A percentile compares a stretch with the other conserved stretches of the same genome.
phyloP scores from a whole-genome alignment of 345 rosid species.

The Trapa bicornis region DNA sequence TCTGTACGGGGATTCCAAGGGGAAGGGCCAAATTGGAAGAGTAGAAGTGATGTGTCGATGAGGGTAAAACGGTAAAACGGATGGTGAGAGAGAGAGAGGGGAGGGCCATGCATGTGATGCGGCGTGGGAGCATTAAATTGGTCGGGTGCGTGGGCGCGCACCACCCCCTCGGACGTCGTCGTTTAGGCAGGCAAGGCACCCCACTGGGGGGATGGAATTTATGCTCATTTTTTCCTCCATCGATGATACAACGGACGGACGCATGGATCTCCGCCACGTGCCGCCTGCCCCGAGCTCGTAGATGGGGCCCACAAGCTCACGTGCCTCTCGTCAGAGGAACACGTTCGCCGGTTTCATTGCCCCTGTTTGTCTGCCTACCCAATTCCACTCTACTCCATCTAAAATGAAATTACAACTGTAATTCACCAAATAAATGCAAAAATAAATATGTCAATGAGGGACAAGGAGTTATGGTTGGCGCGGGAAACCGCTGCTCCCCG shows the following conservation, averaged over 20 bases:
- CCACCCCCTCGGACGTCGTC: not conserved
- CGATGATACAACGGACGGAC: not conserved
- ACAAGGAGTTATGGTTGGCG: not conserved
- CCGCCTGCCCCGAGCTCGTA: not conserved
- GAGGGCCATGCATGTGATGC: conserved; percentile 1
- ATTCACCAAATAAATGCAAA: too few species aligned
- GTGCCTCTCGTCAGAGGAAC: conserved; percentile 16
- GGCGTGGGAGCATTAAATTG: conserved; percentile 39
- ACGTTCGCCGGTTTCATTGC: conserved; percentile 10
- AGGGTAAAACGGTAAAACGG: conserved; percentile 11
- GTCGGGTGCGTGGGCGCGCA: conserved; percentile 2
- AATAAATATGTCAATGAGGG: too few species aligned
- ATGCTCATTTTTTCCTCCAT: conserved; percentile 6
- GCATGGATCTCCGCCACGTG: conserved; percentile 7
- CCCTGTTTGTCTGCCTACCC: not conserved
- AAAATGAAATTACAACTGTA: not conserved
- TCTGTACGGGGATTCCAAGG: too few species aligned
- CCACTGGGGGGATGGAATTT: conserved; percentile 10
- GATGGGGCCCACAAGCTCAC: conserved; percentile 6
- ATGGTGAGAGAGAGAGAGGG: not conserved
- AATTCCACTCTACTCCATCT: conserved; percentile 3
- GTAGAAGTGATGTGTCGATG: not conserved
- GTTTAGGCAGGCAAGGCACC: not conserved
- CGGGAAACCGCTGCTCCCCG: conserved; percentile 13
- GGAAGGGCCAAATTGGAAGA: not conserved